Base-by-base conservation (phyloP, 2,329 filamentous ascomycete species). In the Emydomyces testavorans region DNA sequence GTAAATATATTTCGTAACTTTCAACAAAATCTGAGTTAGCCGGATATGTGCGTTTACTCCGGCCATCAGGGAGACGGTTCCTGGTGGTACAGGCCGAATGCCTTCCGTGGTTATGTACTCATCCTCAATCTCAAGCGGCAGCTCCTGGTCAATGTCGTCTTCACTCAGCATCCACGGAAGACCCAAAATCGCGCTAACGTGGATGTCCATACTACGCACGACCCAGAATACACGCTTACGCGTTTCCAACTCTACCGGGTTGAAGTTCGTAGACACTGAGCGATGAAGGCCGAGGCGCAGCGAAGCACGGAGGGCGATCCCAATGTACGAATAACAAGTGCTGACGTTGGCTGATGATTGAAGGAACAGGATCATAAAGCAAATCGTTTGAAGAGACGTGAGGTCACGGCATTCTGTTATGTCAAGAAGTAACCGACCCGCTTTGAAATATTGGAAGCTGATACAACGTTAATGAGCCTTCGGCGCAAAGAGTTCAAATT, bases 361-460 rank as follows among this genome's bases (percentile, higher is more conserved):
- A 1, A 90, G 72, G 59, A 89, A 92, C 2, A 90, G 69, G 41
- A 88, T 83, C 75, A 88, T 84, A 61, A 86, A 88, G 16, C 88
- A 68, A 5, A 92, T 73, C 1, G 82, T 79, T 62, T 92, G 85
- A 6, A 90, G 68, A 1, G 84, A 84, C 16, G 73, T 76, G 36
- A 90, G 70, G 59, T 89, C 84, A 39, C 84, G 79, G 56, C 83
- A 88, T 52, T 75, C 72, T 1, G 72, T 75, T 32, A 75, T 68
- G 53, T 76, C 73, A 40, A 89, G 68, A 49, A 88, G 71, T 36
- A 77, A 68, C 48, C 83, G 76, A 4, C 83, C 78, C 2, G 76
- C 74, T 55, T 77, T 78, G 61, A 86, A 88, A 54, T 85, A 90
- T 69, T 84, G 85, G 53, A 83, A 72, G 24, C 85, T 88, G 38